Conservation (phyloP, 176 grass and related monocot genomes). For the Raddia guianensis region DNA sequence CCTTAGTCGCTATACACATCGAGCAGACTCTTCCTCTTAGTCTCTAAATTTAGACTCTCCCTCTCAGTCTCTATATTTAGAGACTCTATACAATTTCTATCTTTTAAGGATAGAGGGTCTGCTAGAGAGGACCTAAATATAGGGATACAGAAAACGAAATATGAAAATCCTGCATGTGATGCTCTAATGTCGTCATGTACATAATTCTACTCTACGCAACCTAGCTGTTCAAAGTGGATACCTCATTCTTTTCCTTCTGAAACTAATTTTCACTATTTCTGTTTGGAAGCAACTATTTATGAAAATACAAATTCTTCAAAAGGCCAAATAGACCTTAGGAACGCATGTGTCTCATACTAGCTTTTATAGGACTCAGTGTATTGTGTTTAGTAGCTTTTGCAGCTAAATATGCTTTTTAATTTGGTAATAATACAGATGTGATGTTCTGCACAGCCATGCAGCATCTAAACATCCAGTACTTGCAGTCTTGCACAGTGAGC, state of each 20-base stretch:
- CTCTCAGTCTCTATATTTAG: too few relatives aligned
- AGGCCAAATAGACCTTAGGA: conserved; percentile 14
- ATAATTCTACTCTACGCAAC: conserved; percentile 15
- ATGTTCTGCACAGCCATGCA: neutral
- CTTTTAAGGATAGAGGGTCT: too few relatives aligned
- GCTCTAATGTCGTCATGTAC: neutral
- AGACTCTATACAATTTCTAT: too few relatives aligned
- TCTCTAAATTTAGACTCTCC: too few relatives aligned
- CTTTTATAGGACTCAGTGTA: conserved; percentile 68
- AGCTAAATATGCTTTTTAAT: conserved; percentile 10
- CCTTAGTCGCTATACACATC: too few relatives aligned
- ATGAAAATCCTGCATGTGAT: conserved; percentile 9
- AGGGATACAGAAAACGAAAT: too few relatives aligned
- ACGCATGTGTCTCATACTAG: conserved; percentile 50
- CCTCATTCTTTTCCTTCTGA: conserved; percentile 5
- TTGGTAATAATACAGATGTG: neutral
- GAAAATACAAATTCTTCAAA: conserved; percentile 29
- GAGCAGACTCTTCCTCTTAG: too few relatives aligned
- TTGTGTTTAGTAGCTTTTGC: neutral
- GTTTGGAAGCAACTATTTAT: conserved; percentile 27
- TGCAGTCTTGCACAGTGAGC: neutral
- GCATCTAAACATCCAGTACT: neutral
- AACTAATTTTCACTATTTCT: conserved; percentile 39
- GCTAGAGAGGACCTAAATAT: too few relatives aligned
- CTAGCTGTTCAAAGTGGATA: conserved; percentile 19